Evolutionary conservation across 305 asterid genomes (phyloP).

Genomic region (Euphrasia arctica): DNA sequence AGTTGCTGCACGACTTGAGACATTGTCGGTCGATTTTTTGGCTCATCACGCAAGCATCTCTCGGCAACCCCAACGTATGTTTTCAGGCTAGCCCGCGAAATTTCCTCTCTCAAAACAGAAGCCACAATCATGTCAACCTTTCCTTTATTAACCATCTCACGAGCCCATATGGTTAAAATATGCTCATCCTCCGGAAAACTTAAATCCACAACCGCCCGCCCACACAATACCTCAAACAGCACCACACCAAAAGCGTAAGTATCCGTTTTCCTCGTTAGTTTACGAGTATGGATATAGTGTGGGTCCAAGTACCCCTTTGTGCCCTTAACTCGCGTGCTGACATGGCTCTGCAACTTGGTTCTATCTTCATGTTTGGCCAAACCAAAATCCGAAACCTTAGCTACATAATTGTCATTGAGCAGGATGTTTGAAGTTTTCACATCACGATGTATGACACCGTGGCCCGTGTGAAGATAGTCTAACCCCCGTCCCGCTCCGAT

Average conservation of each 20-base stretch:
- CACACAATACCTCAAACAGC: conserved; percentile 43
- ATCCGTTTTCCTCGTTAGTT: conserved; percentile 20
- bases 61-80: conserved; percentile 8
- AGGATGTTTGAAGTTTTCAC: no score
- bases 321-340: conserved; percentile 37
- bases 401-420: no score
- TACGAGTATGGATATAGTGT: conserved; percentile 25
- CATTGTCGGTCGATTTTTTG: not conserved
- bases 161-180: conserved; percentile 32
- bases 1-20: not conserved
- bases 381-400: conserved; percentile 53
- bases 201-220: conserved; percentile 36
- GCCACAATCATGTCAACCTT: conserved; percentile 3
- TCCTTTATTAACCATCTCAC: conserved; percentile 7
- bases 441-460: no score
- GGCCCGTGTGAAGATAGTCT: no score
- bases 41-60: conserved; percentile 11
- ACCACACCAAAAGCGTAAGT: conserved; percentile 50
- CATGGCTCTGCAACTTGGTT: conserved; percentile 26
- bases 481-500: no score
- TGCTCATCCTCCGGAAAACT: conserved; percentile 25
- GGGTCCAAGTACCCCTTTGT: conserved; percentile 47
- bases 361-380: conserved; percentile 35
- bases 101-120: not conserved
- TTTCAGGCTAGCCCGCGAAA: not conserved